Base-by-base conservation (phyloP, 1,139 yeast genomes). In the Meyerozyma guilliermondii region DNA sequence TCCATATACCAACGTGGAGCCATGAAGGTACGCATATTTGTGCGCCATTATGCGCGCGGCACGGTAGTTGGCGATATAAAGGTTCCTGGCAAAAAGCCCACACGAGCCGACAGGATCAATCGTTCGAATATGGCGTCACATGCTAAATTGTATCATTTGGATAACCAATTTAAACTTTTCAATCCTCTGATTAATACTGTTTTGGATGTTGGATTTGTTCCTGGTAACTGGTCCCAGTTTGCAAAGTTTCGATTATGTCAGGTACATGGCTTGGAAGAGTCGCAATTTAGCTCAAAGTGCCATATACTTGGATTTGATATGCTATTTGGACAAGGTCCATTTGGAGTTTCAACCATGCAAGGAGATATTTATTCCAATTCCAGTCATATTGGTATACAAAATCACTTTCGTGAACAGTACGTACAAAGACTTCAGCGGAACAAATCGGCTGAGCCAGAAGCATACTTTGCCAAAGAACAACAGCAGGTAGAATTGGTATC, bases 141-240 rank as follows among this genome's bases (percentile, higher is more conserved):
- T 14, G 11, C 24, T 4, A 33, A 33, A 33, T 33, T 33, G 24
- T 20, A 18, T 14, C 36, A 33, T 18, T 18, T 33, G 24, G 36
- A 33, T 16, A 20, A 11, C 16, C 36, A 33, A 18, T 33, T 33
- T 20, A 16, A 13, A 9, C 24, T 33, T 10, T 33, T 33, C 24
- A 18, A 17, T 10, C 23, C 13, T 7, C 24, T 18, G 24, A 13
- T 20, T 7, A 33, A 11, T 5, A 10, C 24, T 5, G 36, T 33
- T 17, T 9, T 33, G 14, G 76, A 72, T 47, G 49, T 71, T 20
- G 98, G 98, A 1, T 92, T 76, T 59, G 95, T 95, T 0, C 98
- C 98, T 0, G 98, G 98, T 0, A 91, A 95, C 29, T 92, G 98
- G 98, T 76, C 91, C 10, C 87, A 83, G 51, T 94, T 86, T 27